Base-by-base conservation (phyloP, 2,329 filamentous ascomycete species). In the Phyllosticta ampelicida region DNA sequence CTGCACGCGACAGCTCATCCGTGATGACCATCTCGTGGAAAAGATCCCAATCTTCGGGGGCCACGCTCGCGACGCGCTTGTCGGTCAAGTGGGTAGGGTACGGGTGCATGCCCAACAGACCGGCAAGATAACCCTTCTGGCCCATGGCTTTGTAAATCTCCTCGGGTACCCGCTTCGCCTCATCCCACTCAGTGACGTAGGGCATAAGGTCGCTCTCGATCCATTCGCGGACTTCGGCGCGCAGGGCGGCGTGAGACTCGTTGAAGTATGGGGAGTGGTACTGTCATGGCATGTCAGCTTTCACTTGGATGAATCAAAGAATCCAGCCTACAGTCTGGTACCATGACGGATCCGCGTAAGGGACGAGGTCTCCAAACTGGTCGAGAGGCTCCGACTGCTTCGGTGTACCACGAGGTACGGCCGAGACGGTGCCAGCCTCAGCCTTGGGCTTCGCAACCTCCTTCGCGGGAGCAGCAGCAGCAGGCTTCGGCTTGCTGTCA, bases 191-290 rank as follows among this genome's bases (percentile, higher is more conserved):
- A 48, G 85, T 87, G 59, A 97, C 89, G 66, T 92, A 81, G 20
- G 94, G 92, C 78, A 96, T 90, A 71, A 97, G 86, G 66, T 90
- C 89, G 59, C 79, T 82, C 61, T 95, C 89, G 58, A 99, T 83
- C 91, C 91, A 99, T 77, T 90, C 82, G 68, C 94, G 88, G 61
- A 96, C 80, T 78, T 99, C 94, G 63, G 84, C 86, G 61, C 94
- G 90, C 54, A 99, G 86, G 55, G 90, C 90, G 59, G 85, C 91
- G 74, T 99, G 94, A 5, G 89, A 85, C 74, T 96, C 86, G 76
- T 96, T 96, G 81, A 87, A 95, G 81, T 96, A 97, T 26, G 92
- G 90, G 1, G 92, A 96, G 77, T 95, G 89, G 75, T 96, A 95
- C 88, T 95, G 63, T 49, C 29, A 5, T 10, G 5, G 6, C 21